These are phyloP conservation scores for Aspergillus novofumigatus DNA, from an alignment of 2,329 filamentous ascomycete genomes.

Conservation along the genomic window DNA sequence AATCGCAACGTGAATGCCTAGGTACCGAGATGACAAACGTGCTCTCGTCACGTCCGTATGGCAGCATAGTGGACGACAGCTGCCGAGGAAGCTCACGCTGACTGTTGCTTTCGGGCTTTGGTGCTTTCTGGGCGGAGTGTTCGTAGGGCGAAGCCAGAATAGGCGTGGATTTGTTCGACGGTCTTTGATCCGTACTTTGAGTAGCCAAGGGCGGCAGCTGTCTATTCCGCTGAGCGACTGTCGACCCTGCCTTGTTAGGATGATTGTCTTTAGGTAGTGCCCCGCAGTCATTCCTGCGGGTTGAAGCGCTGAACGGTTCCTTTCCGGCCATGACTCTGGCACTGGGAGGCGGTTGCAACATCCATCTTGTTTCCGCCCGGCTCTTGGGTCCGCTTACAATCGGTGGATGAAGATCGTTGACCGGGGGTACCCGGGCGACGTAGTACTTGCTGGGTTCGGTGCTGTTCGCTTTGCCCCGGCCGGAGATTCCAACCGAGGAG, in stretches of 20 bases:
- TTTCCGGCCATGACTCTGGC: slow-evolving; percentile 90
- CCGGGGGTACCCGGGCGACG: slow-evolving; percentile 61
- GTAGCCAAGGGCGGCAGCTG: slow-evolving; percentile 12
- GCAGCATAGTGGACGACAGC: slow-evolving; percentile 15
- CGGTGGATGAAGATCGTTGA: slow-evolving; percentile 82
- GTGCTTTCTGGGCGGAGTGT: slow-evolving; percentile 1
- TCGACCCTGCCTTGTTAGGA: neutral
- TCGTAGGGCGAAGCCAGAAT: slow-evolving; percentile 1
- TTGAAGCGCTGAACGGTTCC: slow-evolving; percentile 39
- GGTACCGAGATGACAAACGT: slow-evolving; percentile 18
- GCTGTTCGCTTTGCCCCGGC: slow-evolving; percentile 35
- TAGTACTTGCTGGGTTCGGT: slow-evolving; percentile 54
- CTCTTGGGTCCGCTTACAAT: slow-evolving; percentile 71
- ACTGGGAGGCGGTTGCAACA: slow-evolving; percentile 86
- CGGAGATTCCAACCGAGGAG: slow-evolving; percentile 50
- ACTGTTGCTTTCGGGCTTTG: neutral
- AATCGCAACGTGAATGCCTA: slow-evolving; percentile 29
- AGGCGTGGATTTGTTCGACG: slow-evolving; percentile 4
- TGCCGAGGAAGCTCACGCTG: slow-evolving; percentile 9
- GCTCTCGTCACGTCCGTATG: slow-evolving; percentile 18
- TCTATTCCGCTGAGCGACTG: slow-evolving; percentile 3
- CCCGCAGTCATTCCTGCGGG: slow-evolving; percentile 16
- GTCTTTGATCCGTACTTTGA: slow-evolving; percentile 1
- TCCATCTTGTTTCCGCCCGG: slow-evolving; percentile 74
- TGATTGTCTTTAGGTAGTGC: slow-evolving; percentile 11